Conservation (phyloP, 352 stramenopile genomes). For the Phytopythium boreale region DNA sequence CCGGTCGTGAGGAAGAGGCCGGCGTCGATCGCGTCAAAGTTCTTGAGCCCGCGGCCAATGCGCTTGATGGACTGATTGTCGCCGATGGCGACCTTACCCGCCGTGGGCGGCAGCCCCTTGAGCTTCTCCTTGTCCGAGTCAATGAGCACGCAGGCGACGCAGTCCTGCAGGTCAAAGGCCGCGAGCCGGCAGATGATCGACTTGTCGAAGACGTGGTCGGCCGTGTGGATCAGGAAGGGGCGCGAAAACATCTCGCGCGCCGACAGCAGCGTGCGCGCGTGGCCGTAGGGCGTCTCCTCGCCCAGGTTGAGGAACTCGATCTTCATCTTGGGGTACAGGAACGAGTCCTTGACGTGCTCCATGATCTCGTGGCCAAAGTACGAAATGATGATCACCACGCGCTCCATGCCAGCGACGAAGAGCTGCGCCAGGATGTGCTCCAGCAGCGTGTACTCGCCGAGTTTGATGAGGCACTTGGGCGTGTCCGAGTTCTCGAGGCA, state of each 20-base stretch:
- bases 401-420: conserved; percentile 77
- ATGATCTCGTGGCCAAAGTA: conserved; percentile 81
- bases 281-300: conserved; percentile 68
- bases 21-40: conserved; percentile 76
- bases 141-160: conserved; percentile 71
- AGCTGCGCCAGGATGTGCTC: conserved; percentile 81
- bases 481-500: conserved; percentile 75
- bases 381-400: conserved; percentile 84
- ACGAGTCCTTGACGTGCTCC: conserved; percentile 72
- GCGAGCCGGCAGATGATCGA: conserved; percentile 64
- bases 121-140: conserved; percentile 66
- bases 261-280: conserved; percentile 71
- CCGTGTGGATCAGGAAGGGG: conserved; percentile 85
- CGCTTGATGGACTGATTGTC: conserved; percentile 48
- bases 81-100: conserved; percentile 64
- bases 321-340: conserved; percentile 70
- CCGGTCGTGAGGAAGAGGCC: conserved; percentile 72
- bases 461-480: conserved; percentile 72
- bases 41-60: conserved; percentile 67
- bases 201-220: conserved; percentile 84
- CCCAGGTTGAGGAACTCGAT: conserved; percentile 86
- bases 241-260: conserved; percentile 75
- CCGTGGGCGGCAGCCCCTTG: conserved; percentile 52
- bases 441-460: conserved; percentile 77
- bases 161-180: conserved; percentile 68